phyloP scores from a whole-genome alignment of 371 early-diverging fungal genomes.

The Apophysomyces ossiformis region DNA sequence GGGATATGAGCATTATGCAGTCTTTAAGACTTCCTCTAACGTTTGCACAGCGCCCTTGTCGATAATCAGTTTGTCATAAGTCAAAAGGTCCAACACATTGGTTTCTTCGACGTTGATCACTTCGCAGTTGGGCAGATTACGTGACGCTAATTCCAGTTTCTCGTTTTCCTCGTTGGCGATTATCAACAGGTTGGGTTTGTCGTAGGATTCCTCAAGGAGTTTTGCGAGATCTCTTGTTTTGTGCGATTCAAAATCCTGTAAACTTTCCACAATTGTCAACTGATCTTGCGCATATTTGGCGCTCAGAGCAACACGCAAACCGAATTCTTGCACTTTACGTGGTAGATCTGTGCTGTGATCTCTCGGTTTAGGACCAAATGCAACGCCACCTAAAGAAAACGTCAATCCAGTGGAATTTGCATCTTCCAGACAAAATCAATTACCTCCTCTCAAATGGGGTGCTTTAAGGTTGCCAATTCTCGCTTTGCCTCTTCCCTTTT shows the following conservation, averaged over 20 bases:
- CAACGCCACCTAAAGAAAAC: conserved; percentile 70
- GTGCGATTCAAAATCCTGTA: conserved; percentile 55
- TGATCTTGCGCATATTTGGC: conserved; percentile 92
- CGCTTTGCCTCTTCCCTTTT: conserved; percentile 94
- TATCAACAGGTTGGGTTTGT: conserved; percentile 50
- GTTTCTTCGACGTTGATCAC: conserved; percentile 71
- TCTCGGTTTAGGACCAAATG: conserved; percentile 89
- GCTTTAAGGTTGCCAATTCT: conserved; percentile 87
- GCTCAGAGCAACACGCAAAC: conserved; percentile 84
- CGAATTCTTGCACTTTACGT: conserved; percentile 83
- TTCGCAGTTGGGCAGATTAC: conserved; percentile 70
- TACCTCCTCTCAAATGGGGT: conserved; percentile 90
- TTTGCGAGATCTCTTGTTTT: conserved; percentile 64
- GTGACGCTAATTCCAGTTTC: conserved; percentile 68
- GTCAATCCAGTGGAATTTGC: neutral
- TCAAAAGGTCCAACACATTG: conserved; percentile 80
- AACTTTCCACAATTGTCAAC: conserved; percentile 80
- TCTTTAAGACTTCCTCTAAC: conserved; percentile 58
- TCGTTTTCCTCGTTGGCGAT: conserved; percentile 52
- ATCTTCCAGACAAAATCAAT: conserved; percentile 3
- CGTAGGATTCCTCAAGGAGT: conserved; percentile 58
- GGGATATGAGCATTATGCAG: conserved; percentile 23
- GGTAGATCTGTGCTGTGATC: conserved; percentile 84
- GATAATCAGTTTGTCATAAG: conserved; percentile 76
- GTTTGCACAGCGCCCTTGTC: conserved; percentile 78